These are phyloP conservation scores for Cadophora sp. DNA, from an alignment of 2,329 filamentous ascomycete genomes.

Conservation along the genomic window DNA sequence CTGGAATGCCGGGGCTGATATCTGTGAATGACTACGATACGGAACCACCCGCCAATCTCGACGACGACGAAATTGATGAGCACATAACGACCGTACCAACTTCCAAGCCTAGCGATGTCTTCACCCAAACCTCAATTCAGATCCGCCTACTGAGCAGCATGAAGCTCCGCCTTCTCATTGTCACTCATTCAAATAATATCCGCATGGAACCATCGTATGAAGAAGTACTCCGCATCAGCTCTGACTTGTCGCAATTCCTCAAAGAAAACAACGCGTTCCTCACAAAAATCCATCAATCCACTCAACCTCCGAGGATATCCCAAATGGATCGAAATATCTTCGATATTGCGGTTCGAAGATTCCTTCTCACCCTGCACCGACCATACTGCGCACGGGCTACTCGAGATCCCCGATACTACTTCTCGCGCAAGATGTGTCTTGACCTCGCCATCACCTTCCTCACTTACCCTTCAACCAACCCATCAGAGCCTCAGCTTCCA, in stretches of 20 bases:
- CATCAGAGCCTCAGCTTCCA: background rate
- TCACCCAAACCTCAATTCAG: constrained; percentile 58
- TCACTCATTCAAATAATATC: constrained; percentile 56
- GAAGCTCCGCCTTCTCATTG: constrained; percentile 51
- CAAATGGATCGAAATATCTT: constrained; percentile 51
- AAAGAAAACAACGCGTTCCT: constrained; percentile 33
- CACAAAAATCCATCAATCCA: constrained; percentile 3
- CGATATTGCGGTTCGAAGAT: constrained; percentile 59
- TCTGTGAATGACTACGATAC: constrained; percentile 57
- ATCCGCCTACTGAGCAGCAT: constrained; percentile 54
- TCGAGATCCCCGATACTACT: constrained; percentile 54
- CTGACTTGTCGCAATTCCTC: constrained; percentile 50
- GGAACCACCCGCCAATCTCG: constrained; percentile 54
- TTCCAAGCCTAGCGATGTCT: constrained; percentile 39
- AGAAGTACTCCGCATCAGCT: constrained; percentile 54
- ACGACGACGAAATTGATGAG: constrained; percentile 58
- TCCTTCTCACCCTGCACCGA: constrained; percentile 60
- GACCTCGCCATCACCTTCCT: constrained; percentile 48
- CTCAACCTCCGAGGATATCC: background rate
- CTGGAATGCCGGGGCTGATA: constrained; percentile 57
- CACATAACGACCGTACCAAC: constrained; percentile 33
- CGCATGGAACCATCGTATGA: constrained; percentile 52
- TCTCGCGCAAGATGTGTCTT: constrained; percentile 55
- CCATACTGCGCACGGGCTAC: constrained; percentile 52
- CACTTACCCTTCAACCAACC: constrained; percentile 24